Evolutionary conservation across 2,329 filamentous ascomycete genomes (phyloP).

Genomic region (Sclerotinia spermophila): DNA sequence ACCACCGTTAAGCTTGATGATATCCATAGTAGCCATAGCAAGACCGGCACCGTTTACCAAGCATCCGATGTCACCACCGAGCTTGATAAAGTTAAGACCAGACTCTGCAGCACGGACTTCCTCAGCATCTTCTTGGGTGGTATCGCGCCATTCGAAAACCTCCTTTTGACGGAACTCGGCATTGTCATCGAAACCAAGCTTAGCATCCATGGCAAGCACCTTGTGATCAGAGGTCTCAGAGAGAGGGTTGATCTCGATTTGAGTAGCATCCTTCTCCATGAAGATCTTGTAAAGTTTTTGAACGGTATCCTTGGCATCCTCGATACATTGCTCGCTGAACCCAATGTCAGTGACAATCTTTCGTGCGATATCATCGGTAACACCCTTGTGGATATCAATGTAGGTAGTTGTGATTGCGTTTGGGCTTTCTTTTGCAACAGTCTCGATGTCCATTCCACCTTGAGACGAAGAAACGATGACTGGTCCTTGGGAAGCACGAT

Average conservation of each 20-base stretch:
- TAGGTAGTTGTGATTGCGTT: constrained; percentile 92
- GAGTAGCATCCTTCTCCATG: constrained; percentile 95
- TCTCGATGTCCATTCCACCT: constrained; percentile 99
- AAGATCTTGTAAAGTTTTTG: constrained; percentile 99
- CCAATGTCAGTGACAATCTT: constrained; percentile 88
- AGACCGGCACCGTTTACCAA: constrained; percentile 98
- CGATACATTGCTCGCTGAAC: constrained; percentile 96
- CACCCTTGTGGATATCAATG: constrained; percentile 89
- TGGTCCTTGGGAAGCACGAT: constrained; percentile 83
- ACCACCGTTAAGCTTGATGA: constrained; percentile 99
- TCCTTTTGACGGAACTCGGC: constrained; percentile 98
- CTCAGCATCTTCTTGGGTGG: constrained; percentile 92
- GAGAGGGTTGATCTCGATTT: constrained; percentile 99
- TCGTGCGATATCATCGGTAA: constrained; percentile 91
- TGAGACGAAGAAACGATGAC: constrained; percentile 98
- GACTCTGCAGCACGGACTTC: constrained; percentile 95
- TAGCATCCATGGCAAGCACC: constrained; percentile 98
- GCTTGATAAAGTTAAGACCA: constrained; percentile 99
- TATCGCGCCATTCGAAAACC: constrained; percentile 89
- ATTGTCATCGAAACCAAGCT: constrained; percentile 98
- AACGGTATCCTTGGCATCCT: constrained; percentile 92
- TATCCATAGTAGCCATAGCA: constrained; percentile 99
- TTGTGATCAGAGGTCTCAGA: constrained; percentile 98
- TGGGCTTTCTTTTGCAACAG: constrained; percentile 95
- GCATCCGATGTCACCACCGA: constrained; percentile 98